Evolutionary conservation across 257 asterid genomes (phyloP), one percentile per base, ranked within the genome.

Genomic region (Verbascum thapsus): DNA sequence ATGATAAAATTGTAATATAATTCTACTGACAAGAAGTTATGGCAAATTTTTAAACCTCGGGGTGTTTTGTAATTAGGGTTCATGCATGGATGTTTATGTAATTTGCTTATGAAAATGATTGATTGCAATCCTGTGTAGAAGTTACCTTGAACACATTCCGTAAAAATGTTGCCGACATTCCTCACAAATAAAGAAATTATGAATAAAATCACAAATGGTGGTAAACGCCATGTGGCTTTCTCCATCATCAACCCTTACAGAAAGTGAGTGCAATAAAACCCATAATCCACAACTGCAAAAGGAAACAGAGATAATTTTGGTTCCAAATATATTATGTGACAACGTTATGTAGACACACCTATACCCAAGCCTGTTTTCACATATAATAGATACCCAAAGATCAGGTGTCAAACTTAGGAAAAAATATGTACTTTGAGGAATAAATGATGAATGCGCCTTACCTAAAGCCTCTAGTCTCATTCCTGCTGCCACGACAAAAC

Each of bases 401-500:
- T 30, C 45, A 26, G 1, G 8, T 35, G 39, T 53, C 47, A 60
- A 39, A 78, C 54, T 67, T 64, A 30, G 50, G 58, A 62, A 12
- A 32, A 18, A 65, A 20, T 19, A 40, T 32, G 22, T 56, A 34
- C 16, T 53, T n/a, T 35, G 42, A 44, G 63, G 26, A 43, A 41
- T 68, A 19, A 63, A 65, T 19, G 39, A 73, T 22, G 40, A 41
- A 49, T 15, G 42, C 1, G 60, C 58, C 78, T 63, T 72, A 90
- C 99, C 99, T 94, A 63, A 85, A 94, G 51, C 95, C 99, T 53
- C 97, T 80, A 35, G 96, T 94, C 40, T 86, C 96, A 35, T 85
- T 90, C 73, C 73, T 80, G 88, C 99, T 94, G 53, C 97, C 99
- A 64, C 90, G 96, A 78, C 99, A 94, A 81, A 90, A 87, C 81